A percentile compares a stretch with the other conserved stretches of the same genome.
These are phyloP conservation scores for Pisolithus thermaeus DNA, from an alignment of 1,284 basidiomycete species.

Conservation along the genomic window DNA sequence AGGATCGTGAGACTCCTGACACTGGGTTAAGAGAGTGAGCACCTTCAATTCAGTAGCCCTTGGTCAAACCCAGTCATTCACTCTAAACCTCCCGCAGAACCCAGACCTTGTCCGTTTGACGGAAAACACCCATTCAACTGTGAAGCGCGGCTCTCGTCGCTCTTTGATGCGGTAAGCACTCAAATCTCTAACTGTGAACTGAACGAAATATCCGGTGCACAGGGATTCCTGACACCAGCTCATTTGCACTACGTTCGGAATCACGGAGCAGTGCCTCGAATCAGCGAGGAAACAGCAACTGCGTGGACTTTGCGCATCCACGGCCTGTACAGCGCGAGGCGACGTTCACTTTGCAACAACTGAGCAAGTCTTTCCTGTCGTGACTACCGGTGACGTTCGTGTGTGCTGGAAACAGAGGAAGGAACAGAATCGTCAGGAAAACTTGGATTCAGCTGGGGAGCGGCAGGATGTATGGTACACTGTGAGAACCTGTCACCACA, in stretches of 20 bases:
- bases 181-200: neutral
- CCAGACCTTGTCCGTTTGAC: constrained; percentile 41
- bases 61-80: neutral
- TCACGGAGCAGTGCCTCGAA: constrained; percentile 58
- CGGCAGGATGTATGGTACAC: constrained; percentile 31
- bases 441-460: constrained; percentile 58
- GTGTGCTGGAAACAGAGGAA: constrained; percentile 68
- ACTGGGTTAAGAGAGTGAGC: constrained; percentile 37
- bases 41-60: neutral
- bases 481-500: neutral
- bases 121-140: constrained; percentile 60
- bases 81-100: constrained; percentile 9
- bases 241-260: constrained; percentile 65
- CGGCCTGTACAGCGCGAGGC: constrained; percentile 40
- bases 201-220: neutral
- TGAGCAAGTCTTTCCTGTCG: constrained; percentile 45
- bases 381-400: constrained; percentile 67
- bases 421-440: constrained; percentile 64
- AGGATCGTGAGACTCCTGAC: constrained; percentile 37
- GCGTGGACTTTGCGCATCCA: constrained; percentile 51
- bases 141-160: constrained; percentile 45
- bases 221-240: constrained; percentile 60
- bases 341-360: constrained; percentile 39
- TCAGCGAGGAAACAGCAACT: constrained; percentile 34
- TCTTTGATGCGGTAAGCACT: constrained; percentile 32